Evolutionary conservation across 805 yeast genomes (phyloP).

Genomic region (Candida germanica): DNA sequence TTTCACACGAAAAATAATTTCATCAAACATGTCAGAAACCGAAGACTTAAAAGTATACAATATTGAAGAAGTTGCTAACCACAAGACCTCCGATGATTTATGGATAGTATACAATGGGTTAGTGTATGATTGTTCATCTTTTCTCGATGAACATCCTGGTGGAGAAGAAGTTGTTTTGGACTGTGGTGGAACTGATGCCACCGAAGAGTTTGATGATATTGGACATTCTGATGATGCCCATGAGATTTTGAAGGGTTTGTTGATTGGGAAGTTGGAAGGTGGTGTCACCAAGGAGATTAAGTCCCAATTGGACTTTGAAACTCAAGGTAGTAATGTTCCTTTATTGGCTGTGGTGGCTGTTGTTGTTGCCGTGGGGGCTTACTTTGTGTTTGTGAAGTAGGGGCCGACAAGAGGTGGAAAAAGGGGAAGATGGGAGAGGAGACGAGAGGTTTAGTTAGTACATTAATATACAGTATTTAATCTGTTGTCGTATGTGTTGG

Average conservation of each 20-base stretch:
- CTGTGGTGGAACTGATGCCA: constrained; percentile 43
- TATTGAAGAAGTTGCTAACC: constrained; percentile 47
- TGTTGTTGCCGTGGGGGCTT: constrained; percentile 40
- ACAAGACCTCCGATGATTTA: constrained; percentile 38
- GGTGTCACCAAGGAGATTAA: constrained; percentile 37
- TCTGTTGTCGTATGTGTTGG: too few species aligned
- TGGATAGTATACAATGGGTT: constrained; percentile 45
- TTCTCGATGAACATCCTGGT: constrained; percentile 48
- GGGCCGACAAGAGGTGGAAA: too few species aligned
- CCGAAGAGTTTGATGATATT: constrained; percentile 61
- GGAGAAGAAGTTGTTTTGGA: constrained; percentile 47
- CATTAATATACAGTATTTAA: too few species aligned
- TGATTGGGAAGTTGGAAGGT: constrained; percentile 78
- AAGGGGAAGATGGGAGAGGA: too few species aligned
- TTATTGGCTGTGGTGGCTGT: constrained; percentile 33
- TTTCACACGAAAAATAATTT: background rate
- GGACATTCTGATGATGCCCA: constrained; percentile 98
- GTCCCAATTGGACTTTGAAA: constrained; percentile 19
- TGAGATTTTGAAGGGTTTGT: constrained; percentile 63
- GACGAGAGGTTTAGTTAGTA: too few species aligned
- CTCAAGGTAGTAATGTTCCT: constrained; percentile 20
- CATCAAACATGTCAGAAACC: constrained; percentile 4
- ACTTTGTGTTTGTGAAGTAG: constrained; percentile 29
- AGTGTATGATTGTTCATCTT: constrained; percentile 39
- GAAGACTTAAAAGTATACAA: constrained; percentile 44